These are phyloP conservation scores for Exophiala sp. DNA, from an alignment of 2,329 filamentous ascomycete genomes.

Conservation along the genomic window DNA sequence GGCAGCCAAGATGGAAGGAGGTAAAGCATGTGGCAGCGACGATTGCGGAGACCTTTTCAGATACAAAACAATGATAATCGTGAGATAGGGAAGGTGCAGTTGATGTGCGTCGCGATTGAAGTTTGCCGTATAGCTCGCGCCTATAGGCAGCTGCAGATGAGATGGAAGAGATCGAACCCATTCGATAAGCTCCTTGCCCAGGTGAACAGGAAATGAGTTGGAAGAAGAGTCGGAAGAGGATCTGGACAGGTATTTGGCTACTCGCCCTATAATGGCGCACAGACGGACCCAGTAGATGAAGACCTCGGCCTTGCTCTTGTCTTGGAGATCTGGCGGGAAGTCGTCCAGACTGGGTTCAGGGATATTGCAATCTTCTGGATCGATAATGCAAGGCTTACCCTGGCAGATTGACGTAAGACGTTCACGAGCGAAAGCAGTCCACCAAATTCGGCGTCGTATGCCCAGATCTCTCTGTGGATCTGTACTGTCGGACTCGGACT, in stretches of 20 bases:
- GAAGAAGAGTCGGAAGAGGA: slow-evolving; percentile 15
- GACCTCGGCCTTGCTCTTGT: slow-evolving; percentile 37
- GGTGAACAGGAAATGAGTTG: slow-evolving; percentile 23
- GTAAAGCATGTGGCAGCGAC: slow-evolving; percentile 37
- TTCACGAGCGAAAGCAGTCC: slow-evolving; percentile 42
- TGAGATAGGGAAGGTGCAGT: slow-evolving; percentile 42
- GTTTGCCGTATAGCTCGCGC: slow-evolving; percentile 28
- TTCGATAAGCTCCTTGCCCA: slow-evolving; percentile 35
- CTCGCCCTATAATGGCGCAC: slow-evolving; percentile 40
- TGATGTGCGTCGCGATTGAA: slow-evolving; percentile 44
- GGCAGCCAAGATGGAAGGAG: slow-evolving; percentile 39
- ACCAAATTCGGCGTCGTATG: slow-evolving; percentile 40
- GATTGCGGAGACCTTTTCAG: slow-evolving; percentile 35
- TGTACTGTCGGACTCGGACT: slow-evolving; percentile 30
- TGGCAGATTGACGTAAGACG: slow-evolving; percentile 43
- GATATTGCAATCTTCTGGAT: slow-evolving; percentile 43
- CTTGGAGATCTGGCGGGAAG: slow-evolving; percentile 34
- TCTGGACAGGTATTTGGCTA: slow-evolving; percentile 39
- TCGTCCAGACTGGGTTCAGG: slow-evolving; percentile 38
- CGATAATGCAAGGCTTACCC: slow-evolving; percentile 44
- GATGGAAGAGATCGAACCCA: slow-evolving; percentile 38
- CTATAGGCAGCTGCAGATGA: slow-evolving; percentile 35
- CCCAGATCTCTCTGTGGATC: slow-evolving; percentile 18
- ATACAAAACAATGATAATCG: slow-evolving; percentile 42
- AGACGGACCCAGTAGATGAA: slow-evolving; percentile 46